These are phyloP conservation scores for Lactarius hengduanensis DNA, from an alignment of 768 basidiomycete genomes.

Conservation along the genomic window DNA sequence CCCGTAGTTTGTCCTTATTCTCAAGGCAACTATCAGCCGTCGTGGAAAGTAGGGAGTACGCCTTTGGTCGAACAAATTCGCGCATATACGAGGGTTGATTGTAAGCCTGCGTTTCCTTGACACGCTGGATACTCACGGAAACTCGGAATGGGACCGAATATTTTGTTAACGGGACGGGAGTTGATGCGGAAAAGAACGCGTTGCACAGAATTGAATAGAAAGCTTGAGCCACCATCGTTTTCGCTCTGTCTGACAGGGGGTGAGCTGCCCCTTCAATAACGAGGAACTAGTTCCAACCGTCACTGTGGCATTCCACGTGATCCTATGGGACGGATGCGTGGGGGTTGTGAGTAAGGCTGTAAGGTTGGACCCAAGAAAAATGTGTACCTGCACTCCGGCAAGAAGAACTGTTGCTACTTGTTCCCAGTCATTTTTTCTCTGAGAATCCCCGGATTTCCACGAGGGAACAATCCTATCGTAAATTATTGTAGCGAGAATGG, in stretches of 20 bases:
- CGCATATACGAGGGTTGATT: background rate
- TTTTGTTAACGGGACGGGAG: conserved; percentile 3
- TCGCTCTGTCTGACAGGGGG: conserved; percentile 18
- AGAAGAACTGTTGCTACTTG: conserved; percentile 20
- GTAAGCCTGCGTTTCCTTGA: background rate
- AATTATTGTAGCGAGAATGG: conserved; percentile 22
- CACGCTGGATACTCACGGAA: conserved; percentile 19
- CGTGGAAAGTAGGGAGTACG: conserved; percentile 24
- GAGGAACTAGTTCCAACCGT: conserved; percentile 12
- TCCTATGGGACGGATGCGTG: conserved; percentile 12
- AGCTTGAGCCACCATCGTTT: conserved; percentile 24
- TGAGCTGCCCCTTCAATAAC: background rate
- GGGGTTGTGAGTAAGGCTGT: background rate
- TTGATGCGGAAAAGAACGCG: conserved; percentile 21
- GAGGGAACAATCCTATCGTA: conserved; percentile 18
- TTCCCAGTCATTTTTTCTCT: conserved; percentile 23
- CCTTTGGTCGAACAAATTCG: conserved; percentile 8
- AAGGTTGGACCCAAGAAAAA: background rate
- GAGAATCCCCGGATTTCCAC: conserved; percentile 1
- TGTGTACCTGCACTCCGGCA: conserved; percentile 26
- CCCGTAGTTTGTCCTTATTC: conserved; percentile 26
- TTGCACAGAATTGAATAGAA: conserved; percentile 26
- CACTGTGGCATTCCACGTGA: conserved; percentile 21
- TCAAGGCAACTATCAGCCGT: conserved; percentile 24
- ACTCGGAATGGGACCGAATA: conserved; percentile 22